Conservation (phyloP, 176 grass and related monocot genomes). For the Hordeum marinum region DNA sequence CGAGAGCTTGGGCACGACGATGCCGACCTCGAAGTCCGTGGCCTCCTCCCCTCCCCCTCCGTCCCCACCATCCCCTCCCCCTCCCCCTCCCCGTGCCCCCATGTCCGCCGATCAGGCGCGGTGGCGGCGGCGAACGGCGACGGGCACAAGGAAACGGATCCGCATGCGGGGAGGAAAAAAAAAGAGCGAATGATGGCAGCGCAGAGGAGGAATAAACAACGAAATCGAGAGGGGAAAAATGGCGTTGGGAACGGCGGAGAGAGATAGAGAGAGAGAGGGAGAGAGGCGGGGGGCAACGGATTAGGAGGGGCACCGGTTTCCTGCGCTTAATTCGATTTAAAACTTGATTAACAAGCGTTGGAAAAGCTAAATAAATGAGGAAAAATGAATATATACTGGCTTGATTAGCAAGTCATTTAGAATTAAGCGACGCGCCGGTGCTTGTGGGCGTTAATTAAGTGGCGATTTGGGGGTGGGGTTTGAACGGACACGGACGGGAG, state of each 20-base stretch:
- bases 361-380: too few species aligned
- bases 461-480: not conserved
- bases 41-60: slow-evolving; percentile 39
- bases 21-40: slow-evolving; percentile 65
- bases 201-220: slow-evolving; percentile 7
- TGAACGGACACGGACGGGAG: not conserved
- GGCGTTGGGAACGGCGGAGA: slow-evolving; percentile 20
- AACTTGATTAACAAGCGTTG: not conserved
- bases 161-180: slow-evolving; percentile 17
- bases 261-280: not conserved
- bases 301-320: not conserved
- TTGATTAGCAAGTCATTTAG: not conserved
- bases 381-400: too few species aligned
- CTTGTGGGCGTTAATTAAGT: slow-evolving; percentile 9
- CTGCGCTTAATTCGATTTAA: not conserved
- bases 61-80: not conserved
- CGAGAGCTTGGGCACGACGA: slow-evolving; percentile 69
- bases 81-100: slow-evolving; percentile 41
- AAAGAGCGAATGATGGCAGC: not conserved
- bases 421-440: not conserved
- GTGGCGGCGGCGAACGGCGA: not conserved
- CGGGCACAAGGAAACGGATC: slow-evolving; percentile 36
- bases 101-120: slow-evolving; percentile 6
- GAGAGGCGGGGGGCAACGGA: slow-evolving; percentile 23
- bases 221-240: not conserved